These are phyloP conservation scores for Tulasnella sp. DNA, from an alignment of 768 basidiomycete genomes.

Conservation along the genomic window DNA sequence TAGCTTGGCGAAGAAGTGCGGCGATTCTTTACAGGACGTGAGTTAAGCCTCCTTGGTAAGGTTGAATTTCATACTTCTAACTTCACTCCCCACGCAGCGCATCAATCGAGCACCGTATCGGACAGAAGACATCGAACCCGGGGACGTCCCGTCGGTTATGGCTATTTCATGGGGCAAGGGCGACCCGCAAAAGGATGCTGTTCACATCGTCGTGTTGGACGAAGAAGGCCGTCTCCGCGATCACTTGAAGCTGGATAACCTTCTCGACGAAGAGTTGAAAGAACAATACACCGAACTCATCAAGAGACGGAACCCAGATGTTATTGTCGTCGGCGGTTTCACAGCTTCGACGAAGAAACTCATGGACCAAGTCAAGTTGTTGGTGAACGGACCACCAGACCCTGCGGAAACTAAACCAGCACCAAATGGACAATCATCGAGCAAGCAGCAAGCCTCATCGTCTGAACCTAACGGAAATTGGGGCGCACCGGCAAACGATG, in stretches of 20 bases:
- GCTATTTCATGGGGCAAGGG: conserved; percentile 95
- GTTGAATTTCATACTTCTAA: conserved; percentile 7
- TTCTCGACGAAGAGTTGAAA: conserved; percentile 62
- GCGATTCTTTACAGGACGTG: conserved; percentile 66
- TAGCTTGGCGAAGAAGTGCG: conserved; percentile 63
- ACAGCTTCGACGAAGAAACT: conserved; percentile 75
- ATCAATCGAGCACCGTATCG: conserved; percentile 76
- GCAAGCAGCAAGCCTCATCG: conserved; percentile 5
- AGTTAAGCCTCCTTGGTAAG: conserved; percentile 34
- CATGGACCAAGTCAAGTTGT: conserved; percentile 58
- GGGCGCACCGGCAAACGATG: conserved; percentile 26
- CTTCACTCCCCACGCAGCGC: conserved; percentile 49
- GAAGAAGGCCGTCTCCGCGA: conserved; percentile 88
- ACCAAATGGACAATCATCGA: neutral
- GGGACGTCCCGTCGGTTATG: conserved; percentile 73
- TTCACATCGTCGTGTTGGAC: conserved; percentile 80
- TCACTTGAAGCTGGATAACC: conserved; percentile 81
- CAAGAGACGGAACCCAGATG: conserved; percentile 76
- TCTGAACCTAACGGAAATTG: conserved; percentile 12
- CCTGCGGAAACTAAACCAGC: neutral
- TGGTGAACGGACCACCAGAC: conserved; percentile 40
- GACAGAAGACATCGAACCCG: conserved; percentile 59
- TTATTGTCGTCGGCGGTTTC: conserved; percentile 86
- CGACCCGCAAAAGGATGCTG: conserved; percentile 85
- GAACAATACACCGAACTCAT: conserved; percentile 81